Conservation (phyloP, 176 grass and related monocot genomes). For the Secale cereale region DNA sequence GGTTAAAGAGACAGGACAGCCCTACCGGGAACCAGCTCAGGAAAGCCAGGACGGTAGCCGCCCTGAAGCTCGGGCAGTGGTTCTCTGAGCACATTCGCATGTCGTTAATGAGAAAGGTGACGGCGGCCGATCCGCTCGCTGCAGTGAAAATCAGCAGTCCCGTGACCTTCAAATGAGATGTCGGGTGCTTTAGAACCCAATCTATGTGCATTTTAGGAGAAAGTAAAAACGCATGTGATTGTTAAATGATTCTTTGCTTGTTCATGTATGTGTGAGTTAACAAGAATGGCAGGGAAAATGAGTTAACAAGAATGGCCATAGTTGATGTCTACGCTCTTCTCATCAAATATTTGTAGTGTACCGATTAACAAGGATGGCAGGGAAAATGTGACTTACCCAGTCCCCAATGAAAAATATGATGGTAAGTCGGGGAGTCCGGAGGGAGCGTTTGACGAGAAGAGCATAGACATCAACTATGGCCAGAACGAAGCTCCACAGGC, state of each 20-base stretch:
- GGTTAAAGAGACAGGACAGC: conserved; percentile 76
- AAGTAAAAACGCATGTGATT: too few species aligned
- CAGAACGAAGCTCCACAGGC: conserved; percentile 72
- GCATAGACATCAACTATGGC: conserved; percentile 75
- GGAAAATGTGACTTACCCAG: conserved; percentile 48
- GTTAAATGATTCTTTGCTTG: not conserved
- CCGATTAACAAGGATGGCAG: not conserved
- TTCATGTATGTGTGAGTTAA: not conserved
- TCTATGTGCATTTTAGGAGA: too few species aligned
- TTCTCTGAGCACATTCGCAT: conserved; percentile 59
- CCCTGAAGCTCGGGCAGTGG: conserved; percentile 71
- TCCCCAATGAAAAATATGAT: conserved; percentile 76
- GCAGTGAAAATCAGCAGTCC: conserved; percentile 65
- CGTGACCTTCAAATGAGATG: conserved; percentile 53
- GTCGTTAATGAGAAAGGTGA: conserved; percentile 83
- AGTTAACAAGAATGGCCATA: too few species aligned
- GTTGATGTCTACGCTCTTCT: too few species aligned
- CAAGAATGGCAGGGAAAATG: conserved; percentile 10
- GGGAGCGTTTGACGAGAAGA: conserved; percentile 75
- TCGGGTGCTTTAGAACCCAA: not conserved
- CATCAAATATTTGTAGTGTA: not conserved
- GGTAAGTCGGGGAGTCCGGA: conserved; percentile 41
- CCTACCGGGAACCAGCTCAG: conserved; percentile 81
- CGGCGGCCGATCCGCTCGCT: conserved; percentile 80
- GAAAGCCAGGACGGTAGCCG: conserved; percentile 87